These are phyloP conservation scores for Phytophthora megakarya DNA, from an alignment of 352 stramenopile genomes.

Conservation along the genomic window DNA sequence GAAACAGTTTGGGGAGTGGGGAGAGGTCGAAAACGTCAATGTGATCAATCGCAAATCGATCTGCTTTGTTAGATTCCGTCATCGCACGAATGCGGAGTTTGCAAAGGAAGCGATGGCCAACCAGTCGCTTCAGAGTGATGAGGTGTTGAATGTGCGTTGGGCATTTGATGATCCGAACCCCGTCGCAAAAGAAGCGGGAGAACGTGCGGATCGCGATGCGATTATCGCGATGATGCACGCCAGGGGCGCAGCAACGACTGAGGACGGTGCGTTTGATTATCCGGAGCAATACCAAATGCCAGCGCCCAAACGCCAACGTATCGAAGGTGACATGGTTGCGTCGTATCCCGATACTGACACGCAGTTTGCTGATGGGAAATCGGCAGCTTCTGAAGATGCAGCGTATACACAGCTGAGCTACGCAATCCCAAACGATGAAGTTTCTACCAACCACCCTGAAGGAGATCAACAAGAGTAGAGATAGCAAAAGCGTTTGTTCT, in stretches of 20 bases:
- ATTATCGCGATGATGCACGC: conserved; percentile 85
- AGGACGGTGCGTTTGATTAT: conserved; percentile 77
- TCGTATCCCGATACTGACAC: conserved; percentile 77
- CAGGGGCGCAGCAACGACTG: conserved; percentile 55
- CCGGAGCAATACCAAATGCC: conserved; percentile 81
- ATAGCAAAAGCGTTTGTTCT: conserved; percentile 25
- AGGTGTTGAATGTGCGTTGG: conserved; percentile 94
- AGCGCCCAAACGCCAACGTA: conserved; percentile 66
- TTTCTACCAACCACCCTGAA: conserved; percentile 25
- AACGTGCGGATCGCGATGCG: conserved; percentile 89
- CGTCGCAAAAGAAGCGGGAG: conserved; percentile 87
- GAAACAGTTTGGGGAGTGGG: conserved; percentile 93
- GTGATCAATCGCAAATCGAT: conserved; percentile 92
- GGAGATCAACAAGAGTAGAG: conserved; percentile 18
- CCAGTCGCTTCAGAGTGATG: conserved; percentile 83
- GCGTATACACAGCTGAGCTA: conserved; percentile 68
- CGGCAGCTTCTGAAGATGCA: conserved; percentile 27
- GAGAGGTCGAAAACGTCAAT: conserved; percentile 94
- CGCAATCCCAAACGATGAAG: conserved; percentile 45
- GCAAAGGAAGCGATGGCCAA: conserved; percentile 92
- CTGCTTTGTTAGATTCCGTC: conserved; percentile 88
- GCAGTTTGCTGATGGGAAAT: conserved; percentile 42
- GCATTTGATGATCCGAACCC: conserved; percentile 94
- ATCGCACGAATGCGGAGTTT: conserved; percentile 82
- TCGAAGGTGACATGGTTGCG: conserved; percentile 62